Evolutionary conservation across 495 filamentous ascomycete genomes (phyloP).

Genomic region (Cryomyces minteri): DNA sequence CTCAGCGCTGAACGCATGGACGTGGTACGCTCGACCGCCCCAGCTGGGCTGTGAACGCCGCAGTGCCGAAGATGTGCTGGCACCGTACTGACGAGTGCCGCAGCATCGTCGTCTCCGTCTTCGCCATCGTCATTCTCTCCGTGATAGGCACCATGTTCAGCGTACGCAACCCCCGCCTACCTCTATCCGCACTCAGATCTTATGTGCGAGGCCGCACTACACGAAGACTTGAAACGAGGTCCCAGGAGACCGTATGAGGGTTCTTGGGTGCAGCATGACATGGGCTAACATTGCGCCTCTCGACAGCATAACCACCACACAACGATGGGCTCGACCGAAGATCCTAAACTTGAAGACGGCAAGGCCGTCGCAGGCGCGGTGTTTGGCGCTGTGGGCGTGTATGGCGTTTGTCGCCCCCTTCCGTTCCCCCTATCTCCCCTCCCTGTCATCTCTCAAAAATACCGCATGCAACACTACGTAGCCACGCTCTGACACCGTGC

Average conservation of each 20-base stretch:
- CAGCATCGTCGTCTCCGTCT: slow-evolving; percentile 73
- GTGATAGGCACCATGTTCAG: slow-evolving; percentile 65
- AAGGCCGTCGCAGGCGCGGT: slow-evolving; percentile 61
- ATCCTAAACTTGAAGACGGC: slow-evolving; percentile 37
- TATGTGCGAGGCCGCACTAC: background rate
- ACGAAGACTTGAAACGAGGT: background rate
- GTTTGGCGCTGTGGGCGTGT: slow-evolving; percentile 71
- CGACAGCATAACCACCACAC: slow-evolving; percentile 50
- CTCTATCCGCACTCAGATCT: background rate
- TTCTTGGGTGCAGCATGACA: too few species aligned
- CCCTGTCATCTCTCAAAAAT: background rate
- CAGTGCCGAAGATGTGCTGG: background rate
- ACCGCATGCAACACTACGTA: background rate
- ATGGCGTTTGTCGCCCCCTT: slow-evolving; percentile 41
- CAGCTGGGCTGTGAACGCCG: background rate
- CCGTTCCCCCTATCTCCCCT: too few species aligned
- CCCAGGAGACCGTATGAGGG: too few species aligned
- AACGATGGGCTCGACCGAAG: slow-evolving; percentile 55
- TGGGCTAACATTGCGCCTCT: slow-evolving; percentile 2
- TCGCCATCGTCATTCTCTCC: slow-evolving; percentile 76
- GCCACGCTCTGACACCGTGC: slow-evolving; percentile 1
- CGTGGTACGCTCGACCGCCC: slow-evolving; percentile 39
- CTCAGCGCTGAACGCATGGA: slow-evolving; percentile 80
- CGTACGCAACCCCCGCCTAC: slow-evolving; percentile 21
- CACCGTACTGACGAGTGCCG: background rate